Conservation (phyloP, 805 yeast species). For the Cyberlindnera euphorbiae region DNA sequence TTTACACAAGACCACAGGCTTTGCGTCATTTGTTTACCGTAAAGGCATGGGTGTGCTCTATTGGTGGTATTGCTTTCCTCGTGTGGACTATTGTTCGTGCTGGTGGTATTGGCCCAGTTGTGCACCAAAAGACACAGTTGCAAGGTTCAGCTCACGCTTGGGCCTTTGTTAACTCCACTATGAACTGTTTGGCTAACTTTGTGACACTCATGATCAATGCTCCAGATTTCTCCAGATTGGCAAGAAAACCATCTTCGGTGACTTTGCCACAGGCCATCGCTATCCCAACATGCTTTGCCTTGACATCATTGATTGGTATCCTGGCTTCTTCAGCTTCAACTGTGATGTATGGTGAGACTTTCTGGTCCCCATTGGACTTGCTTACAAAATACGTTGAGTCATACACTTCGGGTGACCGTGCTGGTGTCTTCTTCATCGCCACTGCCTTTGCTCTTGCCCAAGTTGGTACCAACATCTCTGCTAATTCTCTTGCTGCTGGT, state of each 20-base stretch:
- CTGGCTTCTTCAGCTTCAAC: constrained; percentile 78
- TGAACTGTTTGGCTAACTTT: constrained; percentile 82
- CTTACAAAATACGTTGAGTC: constrained; percentile 57
- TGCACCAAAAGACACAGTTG: constrained; percentile 49
- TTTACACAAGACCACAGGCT: constrained; percentile 78
- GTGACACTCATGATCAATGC: constrained; percentile 84
- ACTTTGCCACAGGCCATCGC: constrained; percentile 55
- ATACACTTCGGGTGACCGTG: constrained; percentile 56
- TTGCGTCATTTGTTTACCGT: constrained; percentile 80
- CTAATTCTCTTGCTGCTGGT: constrained; percentile 70
- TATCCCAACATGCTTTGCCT: constrained; percentile 71
- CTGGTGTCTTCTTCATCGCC: constrained; percentile 75
- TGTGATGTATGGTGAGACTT: constrained; percentile 59
- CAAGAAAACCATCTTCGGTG: constrained; percentile 49
- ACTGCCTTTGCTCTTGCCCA: constrained; percentile 72
- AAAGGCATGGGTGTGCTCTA: constrained; percentile 74
- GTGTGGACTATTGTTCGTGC: constrained; percentile 84
- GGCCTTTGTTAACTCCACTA: constrained; percentile 75
- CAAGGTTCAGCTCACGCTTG: constrained; percentile 66
- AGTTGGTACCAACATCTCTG: constrained; percentile 72
- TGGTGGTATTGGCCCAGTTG: constrained; percentile 71
- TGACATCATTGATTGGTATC: constrained; percentile 83
- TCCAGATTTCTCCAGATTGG: constrained; percentile 86
- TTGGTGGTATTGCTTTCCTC: constrained; percentile 79
- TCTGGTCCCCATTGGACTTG: constrained; percentile 78